phyloP scores from a whole-genome alignment of 495 filamentous ascomycete genomes.

The Lophiostoma macrostomum region DNA sequence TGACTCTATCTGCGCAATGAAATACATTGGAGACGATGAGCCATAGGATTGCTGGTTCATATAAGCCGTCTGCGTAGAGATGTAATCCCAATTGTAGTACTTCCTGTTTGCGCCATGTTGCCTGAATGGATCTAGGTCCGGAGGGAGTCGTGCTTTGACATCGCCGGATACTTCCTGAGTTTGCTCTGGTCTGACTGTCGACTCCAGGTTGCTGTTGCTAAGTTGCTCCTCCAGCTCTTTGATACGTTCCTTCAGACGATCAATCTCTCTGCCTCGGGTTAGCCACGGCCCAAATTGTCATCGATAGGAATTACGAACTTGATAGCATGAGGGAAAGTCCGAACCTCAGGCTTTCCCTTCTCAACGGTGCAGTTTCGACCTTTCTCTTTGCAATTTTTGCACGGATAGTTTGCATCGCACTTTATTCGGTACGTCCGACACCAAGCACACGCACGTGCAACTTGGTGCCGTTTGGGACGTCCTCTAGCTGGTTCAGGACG shows the following conservation, averaged over 20 bases:
- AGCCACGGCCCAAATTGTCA: too few species aligned
- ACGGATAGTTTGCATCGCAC: conserved; percentile 48
- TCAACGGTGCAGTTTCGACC: conserved; percentile 37
- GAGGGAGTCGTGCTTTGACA: background rate
- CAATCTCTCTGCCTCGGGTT: conserved; percentile 42
- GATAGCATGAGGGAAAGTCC: conserved; percentile 42
- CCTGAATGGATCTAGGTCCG: conserved; percentile 12
- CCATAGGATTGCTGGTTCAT: conserved; percentile 36
- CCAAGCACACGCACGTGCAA: conserved; percentile 50
- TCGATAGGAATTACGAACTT: conserved; percentile 28
- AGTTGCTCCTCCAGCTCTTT: conserved; percentile 44
- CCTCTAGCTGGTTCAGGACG: background rate
- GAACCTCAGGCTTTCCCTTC: conserved; percentile 28
- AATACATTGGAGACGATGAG: conserved; percentile 38
- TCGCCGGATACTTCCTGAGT: background rate
- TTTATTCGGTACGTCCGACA: conserved; percentile 49
- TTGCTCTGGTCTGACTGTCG: background rate
- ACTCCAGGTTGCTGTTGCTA: background rate
- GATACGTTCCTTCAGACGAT: conserved; percentile 41
- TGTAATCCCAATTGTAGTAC: conserved; percentile 34
- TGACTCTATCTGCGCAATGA: conserved; percentile 34
- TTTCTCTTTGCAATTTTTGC: conserved; percentile 46
- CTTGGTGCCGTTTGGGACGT: conserved; percentile 42
- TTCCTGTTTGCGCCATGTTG: conserved; percentile 10
- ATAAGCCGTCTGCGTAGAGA: conserved; percentile 14